These are phyloP conservation scores for Teunomyces kruisii DNA, from an alignment of 805 yeast genomes.

Conservation along the genomic window DNA sequence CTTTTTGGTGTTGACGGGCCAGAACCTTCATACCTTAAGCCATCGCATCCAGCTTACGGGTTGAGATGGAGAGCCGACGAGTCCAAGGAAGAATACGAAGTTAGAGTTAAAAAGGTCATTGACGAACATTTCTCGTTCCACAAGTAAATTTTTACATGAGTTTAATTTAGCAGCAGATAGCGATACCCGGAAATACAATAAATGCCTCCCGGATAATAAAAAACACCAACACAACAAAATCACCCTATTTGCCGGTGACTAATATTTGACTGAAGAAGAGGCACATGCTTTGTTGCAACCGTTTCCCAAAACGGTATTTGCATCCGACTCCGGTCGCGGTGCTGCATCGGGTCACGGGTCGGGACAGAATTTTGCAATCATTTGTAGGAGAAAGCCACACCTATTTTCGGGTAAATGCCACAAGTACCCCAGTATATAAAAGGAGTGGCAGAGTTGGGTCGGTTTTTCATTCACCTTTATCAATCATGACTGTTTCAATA, in stretches of 20 bases:
- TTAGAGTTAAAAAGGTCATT: constrained; percentile 1
- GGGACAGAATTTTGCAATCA: constrained; percentile 2
- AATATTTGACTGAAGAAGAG: neutral
- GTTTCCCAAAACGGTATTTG: neutral
- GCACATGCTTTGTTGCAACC: neutral
- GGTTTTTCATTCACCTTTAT: no score
- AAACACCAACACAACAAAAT: no score
- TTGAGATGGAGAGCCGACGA: constrained; percentile 7
- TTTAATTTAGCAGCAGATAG: neutral
- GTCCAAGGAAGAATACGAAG: constrained; percentile 4
- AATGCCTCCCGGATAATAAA: no score
- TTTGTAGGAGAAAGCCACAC: neutral
- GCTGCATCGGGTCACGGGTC: constrained; percentile 3
- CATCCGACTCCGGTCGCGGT: neutral
- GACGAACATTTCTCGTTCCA: constrained; percentile 3
- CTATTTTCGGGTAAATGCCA: neutral
- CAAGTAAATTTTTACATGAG: neutral
- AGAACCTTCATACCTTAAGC: constrained; percentile 12
- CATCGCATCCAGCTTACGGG: constrained; percentile 4
- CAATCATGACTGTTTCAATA: neutral
- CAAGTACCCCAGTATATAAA: neutral
- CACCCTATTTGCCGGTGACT: neutral
- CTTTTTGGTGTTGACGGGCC: constrained; percentile 25
- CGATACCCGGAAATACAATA: no score
- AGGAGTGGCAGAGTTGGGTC: neutral